Conservation (phyloP, 345 rosid genomes). For the Leavenworthia alabamica region DNA sequence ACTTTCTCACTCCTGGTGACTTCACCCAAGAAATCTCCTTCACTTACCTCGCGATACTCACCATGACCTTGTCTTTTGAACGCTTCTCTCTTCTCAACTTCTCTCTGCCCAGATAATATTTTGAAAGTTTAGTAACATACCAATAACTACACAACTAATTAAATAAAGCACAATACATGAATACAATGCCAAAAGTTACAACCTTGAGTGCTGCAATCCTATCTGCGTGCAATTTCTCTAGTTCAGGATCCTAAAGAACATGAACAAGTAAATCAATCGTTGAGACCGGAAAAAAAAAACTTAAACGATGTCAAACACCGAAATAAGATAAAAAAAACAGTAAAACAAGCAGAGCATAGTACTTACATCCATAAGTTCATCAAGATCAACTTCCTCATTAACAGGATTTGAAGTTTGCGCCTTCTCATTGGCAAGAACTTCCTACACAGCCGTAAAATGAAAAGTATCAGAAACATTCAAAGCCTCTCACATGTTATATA, state of each 20-base stretch:
- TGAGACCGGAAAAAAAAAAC: neutral
- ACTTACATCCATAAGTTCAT: slow-evolving; percentile 95
- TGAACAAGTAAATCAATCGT: neutral
- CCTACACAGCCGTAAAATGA: slow-evolving; percentile 39
- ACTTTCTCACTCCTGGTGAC: slow-evolving; percentile 85
- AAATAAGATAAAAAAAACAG: neutral
- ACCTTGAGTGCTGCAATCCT: slow-evolving; percentile 93
- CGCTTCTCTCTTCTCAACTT: slow-evolving; percentile 81
- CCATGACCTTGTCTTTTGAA: slow-evolving; percentile 85
- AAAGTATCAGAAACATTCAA: slow-evolving; percentile 12
- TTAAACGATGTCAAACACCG: neutral
- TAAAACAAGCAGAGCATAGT: neutral
- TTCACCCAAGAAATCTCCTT: slow-evolving; percentile 95
- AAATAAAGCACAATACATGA: neutral
- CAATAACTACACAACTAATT: slow-evolving; percentile 1
- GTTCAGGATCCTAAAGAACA: slow-evolving; percentile 75
- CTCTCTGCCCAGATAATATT: slow-evolving; percentile 51
- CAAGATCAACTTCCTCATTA: slow-evolving; percentile 75
- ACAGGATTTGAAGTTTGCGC: slow-evolving; percentile 47
- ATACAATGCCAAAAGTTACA: slow-evolving; percentile 12
- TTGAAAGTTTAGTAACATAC: slow-evolving; percentile 25
- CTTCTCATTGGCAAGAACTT: slow-evolving; percentile 64
- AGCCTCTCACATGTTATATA: neutral
- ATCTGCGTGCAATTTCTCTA: slow-evolving; percentile 85
- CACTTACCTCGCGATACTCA: slow-evolving; percentile 73